phyloP scores from a whole-genome alignment of 208 protist genomes.

The Kentomonas sorsogonicus region DNA sequence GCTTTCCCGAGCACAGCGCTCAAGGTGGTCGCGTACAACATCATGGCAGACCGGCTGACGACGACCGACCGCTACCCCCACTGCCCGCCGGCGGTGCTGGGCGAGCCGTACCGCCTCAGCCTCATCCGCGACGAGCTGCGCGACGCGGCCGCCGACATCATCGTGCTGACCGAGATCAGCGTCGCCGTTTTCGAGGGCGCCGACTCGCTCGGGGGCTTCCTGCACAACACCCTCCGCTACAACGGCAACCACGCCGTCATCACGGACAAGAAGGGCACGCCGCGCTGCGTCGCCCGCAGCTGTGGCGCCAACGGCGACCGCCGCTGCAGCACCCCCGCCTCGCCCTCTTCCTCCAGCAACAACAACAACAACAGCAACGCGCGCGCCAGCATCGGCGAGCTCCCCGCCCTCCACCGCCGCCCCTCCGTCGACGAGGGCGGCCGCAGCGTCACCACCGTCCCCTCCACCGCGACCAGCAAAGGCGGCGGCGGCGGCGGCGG shows the following conservation, averaged over 20 bases:
- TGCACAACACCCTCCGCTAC: slow-evolving; percentile 38
- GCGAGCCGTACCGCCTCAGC: slow-evolving; percentile 66
- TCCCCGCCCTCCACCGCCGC: neutral
- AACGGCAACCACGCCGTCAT: slow-evolving; percentile 68
- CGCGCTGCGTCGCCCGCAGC: slow-evolving; percentile 17
- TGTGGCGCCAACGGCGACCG: neutral
- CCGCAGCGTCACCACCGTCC: too few relatives aligned
- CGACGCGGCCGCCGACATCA: slow-evolving; percentile 44
- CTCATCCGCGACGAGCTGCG: slow-evolving; percentile 61
- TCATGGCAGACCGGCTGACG: slow-evolving; percentile 65
- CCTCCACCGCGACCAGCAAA: slow-evolving; percentile 3
- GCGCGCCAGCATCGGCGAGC: neutral
- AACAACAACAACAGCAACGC: neutral
- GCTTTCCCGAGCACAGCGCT: slow-evolving; percentile 15
- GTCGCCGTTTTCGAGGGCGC: slow-evolving; percentile 49
- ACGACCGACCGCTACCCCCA: slow-evolving; percentile 66
- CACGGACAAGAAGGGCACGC: slow-evolving; percentile 46
- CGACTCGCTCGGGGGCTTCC: slow-evolving; percentile 41
- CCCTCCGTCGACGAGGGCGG: neutral
- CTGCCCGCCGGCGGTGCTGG: slow-evolving; percentile 54
- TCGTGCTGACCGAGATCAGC: slow-evolving; percentile 75
- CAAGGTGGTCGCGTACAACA: slow-evolving; percentile 77
- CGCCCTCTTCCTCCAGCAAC: too few relatives aligned
- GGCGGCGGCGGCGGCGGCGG: too few relatives aligned
- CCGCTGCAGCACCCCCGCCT: neutral